phyloP scores from a whole-genome alignment of 129 eudicot genomes.

The Lactuca saligna region DNA sequence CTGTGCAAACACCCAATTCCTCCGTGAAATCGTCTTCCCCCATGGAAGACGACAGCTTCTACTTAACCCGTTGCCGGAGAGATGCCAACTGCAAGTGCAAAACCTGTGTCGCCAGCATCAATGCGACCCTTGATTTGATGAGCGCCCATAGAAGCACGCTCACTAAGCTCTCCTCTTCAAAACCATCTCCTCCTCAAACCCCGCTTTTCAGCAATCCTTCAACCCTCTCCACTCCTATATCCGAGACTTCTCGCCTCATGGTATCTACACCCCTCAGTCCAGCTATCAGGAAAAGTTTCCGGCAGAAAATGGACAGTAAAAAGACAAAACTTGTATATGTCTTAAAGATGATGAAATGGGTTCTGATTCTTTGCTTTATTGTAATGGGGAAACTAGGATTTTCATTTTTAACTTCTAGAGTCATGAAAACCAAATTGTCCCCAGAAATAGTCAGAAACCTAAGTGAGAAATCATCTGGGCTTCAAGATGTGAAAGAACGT shows the following conservation, averaged over 20 bases:
- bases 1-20: conserved; percentile 44
- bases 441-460: conserved; percentile 42
- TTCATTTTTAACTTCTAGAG: conserved; percentile 32
- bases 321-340: conserved; percentile 32
- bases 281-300: conserved; percentile 14
- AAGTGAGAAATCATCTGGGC: conserved; percentile 41
- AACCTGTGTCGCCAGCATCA: conserved; percentile 69
- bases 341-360: conserved; percentile 22
- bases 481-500: conserved; percentile 44
- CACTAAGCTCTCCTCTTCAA: conserved; percentile 43
- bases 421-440: conserved; percentile 44
- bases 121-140: conserved; percentile 69
- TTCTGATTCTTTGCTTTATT: conserved; percentile 43
- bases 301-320: conserved; percentile 20
- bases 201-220: conserved; percentile 45
- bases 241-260: conserved; percentile 11
- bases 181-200: conserved; percentile 41
- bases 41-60: conserved; percentile 42
- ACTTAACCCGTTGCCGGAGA: conserved; percentile 64
- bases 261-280: conserved; percentile 34
- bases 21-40: conserved; percentile 48
- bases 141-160: conserved; percentile 44
- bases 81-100: conserved; percentile 79
- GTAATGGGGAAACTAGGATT: conserved; percentile 42
- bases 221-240: conserved; percentile 46